Base-by-base conservation (phyloP, 306 rosid genomes). In the Begonia fuchsioides region DNA sequence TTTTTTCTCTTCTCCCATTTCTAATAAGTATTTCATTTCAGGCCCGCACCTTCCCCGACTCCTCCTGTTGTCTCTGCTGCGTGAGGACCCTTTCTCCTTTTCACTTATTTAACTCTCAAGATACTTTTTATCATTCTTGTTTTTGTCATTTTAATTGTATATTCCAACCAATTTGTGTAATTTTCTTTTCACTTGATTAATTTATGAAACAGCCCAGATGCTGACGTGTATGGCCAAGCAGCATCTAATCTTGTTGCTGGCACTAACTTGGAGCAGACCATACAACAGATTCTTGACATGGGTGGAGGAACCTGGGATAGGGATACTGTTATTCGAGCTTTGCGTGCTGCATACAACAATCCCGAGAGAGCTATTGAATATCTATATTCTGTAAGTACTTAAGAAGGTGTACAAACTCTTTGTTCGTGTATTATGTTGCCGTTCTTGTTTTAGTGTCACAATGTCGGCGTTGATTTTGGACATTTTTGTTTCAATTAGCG, bases 291-390 rank as follows among this genome's bases (percentile, higher is more conserved):
- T 46, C 77, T 87, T 62, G 93, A 76, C 38, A 72, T 87, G 76
- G 96, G 96, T 44, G 96, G 88, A 26, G 96, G 94, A 19, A 74
- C 73, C 55, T 87, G 96, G 96, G 94, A 87, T 43, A 80, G 88
- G 68, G 96, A 83, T 46, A 83, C 83, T 58, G 96, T 87, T 52
- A 56, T 76, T 38, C 83, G 86, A 40, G 94, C 96, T 54, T 82
- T 87, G 51, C 88, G 94, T 26, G 88, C 96, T 72, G 94, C 96
- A 39, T 87, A 26, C 65, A 87, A 87, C 69, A 87, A 87, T 71
- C 96, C 96, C 11, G 96, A 75, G 68, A 83, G 96, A 67, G 94
- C 94, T 53, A 75, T 87, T 63, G 96, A 87, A 63, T 87, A 83
- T 72, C 72, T 87, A 26, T 87, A 87, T 76, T 53, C 93, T 7